Evolutionary conservation across 306 rosid species (phyloP), one percentile per base, ranked within the genome.

Genomic region (Boehmeria nivea): DNA sequence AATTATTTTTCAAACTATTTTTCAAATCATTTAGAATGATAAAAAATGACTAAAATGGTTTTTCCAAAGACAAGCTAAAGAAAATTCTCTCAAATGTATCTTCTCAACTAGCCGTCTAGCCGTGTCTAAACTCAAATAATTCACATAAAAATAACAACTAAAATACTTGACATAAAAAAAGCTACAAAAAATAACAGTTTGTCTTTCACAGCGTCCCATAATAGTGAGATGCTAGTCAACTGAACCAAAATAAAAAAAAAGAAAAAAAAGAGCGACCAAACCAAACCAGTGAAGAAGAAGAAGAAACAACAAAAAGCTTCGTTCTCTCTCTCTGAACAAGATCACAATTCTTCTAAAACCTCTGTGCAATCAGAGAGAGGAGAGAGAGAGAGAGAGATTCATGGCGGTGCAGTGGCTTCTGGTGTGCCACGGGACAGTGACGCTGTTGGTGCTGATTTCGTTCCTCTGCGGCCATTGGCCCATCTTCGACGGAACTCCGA

Each of bases 391-490:
- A 36, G 19, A 4, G 68, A 25, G 38, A 1, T 12, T 11, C 9
- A 91, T 91, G 99, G 96, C 61, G 7, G 78, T 77, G 12, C 78
- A 57, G 77, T 87, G 91, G 99, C 6, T 84, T 52, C 63, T 91
- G 64, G 61, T 66, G 9, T 80, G 95, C 75, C 96, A 91, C 46
- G 96, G 96, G 0, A 54, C 77, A 56, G 26, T 81, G 6, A 84
- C 95, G 2, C 60, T 81, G 27, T 12, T 87, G 4, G 75, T 87
- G 2, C 69, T 87, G 2, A 66, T 87, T 2, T 84, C 99, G 6
- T 82, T 87, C 74, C 95, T 91, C 36, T 91, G 99, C 51, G 99
- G 99, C 38, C 87, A 85, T 12, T 91, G 99, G 99, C 87, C 96
- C 54, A 91, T 91, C 83, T 84, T 91, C 47, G 66, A 84, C 15